Evolutionary conservation across 805 yeast genomes (phyloP).

Genomic region (Tetrapisispora pingtungensis): DNA sequence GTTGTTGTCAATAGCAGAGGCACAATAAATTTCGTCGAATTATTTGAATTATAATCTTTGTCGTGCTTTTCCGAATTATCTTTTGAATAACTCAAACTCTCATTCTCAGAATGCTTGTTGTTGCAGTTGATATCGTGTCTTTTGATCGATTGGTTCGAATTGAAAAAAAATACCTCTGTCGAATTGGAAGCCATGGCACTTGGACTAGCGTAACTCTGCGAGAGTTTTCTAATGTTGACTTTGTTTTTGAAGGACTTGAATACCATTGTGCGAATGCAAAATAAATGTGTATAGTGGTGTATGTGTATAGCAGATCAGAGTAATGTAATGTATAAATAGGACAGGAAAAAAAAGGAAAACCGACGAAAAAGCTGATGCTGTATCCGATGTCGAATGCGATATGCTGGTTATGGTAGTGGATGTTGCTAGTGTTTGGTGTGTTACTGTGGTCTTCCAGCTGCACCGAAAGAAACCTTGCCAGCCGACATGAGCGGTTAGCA

Average conservation of each 20-base stretch:
- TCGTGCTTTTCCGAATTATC: background rate
- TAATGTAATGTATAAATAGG: background rate
- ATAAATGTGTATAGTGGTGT: no score
- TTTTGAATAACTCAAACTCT: conserved; percentile 25
- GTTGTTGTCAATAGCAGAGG: conserved; percentile 2
- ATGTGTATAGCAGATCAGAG: background rate
- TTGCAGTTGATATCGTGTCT: conserved; percentile 8
- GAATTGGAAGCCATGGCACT: conserved; percentile 15
- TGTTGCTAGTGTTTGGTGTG: no score
- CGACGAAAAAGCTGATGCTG: no score
- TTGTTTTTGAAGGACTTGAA: conserved; percentile 34
- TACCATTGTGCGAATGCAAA: conserved; percentile 27
- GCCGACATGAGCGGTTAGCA: no score
- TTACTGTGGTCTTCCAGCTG: no score
- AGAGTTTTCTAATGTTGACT: conserved; percentile 31
- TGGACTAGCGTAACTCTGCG: conserved; percentile 4
- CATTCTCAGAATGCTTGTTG: no score
- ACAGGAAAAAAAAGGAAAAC: no score
- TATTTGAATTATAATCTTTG: background rate
- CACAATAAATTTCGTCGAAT: conserved; percentile 1
- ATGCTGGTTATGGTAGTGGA: no score
- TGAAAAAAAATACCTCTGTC: conserved; percentile 31
- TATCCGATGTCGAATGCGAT: no score
- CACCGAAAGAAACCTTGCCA: no score
- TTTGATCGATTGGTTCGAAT: conserved; percentile 32